Evolutionary conservation across 2,329 filamentous ascomycete genomes (phyloP).

Genomic region (Sporothrix globosa): DNA sequence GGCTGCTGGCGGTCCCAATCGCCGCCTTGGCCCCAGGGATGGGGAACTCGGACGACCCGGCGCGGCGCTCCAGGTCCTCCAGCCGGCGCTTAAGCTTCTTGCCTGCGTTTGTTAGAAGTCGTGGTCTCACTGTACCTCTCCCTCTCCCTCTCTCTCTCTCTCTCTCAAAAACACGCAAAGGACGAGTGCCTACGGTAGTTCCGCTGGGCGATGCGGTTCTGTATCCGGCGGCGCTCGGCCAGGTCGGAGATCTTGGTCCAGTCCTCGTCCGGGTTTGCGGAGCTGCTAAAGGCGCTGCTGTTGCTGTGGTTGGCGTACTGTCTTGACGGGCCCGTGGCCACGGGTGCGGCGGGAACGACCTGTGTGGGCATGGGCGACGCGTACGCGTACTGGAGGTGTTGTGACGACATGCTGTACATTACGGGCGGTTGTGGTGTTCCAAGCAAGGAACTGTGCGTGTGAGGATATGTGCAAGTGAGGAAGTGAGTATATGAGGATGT

Average conservation of each 20-base stretch:
- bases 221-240: slow-evolving; percentile 88
- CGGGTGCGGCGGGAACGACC: slow-evolving; percentile 29
- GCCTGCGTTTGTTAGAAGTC: slow-evolving; percentile 54
- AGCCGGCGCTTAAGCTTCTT: slow-evolving; percentile 91
- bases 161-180: slow-evolving; percentile 32
- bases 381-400: slow-evolving; percentile 47
- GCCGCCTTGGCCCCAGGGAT: slow-evolving; percentile 17
- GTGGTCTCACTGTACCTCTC: too few relatives aligned
- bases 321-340: slow-evolving; percentile 54
- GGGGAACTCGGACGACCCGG: slow-evolving; percentile 53
- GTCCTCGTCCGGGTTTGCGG: slow-evolving; percentile 94
- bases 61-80: slow-evolving; percentile 80
- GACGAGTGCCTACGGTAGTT: slow-evolving; percentile 75
- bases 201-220: slow-evolving; percentile 96
- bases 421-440: slow-evolving; percentile 29
- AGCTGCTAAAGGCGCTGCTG: slow-evolving; percentile 92
- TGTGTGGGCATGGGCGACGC: slow-evolving; percentile 42
- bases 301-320: slow-evolving; percentile 75
- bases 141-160: too few relatives aligned
- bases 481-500: neutral
- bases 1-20: slow-evolving; percentile 13
- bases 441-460: neutral
- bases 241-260: slow-evolving; percentile 99
- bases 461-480: neutral
- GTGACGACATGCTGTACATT: slow-evolving; percentile 53